Conservation (phyloP, 805 yeast genomes). For the Sugiyamaella floridensis region DNA sequence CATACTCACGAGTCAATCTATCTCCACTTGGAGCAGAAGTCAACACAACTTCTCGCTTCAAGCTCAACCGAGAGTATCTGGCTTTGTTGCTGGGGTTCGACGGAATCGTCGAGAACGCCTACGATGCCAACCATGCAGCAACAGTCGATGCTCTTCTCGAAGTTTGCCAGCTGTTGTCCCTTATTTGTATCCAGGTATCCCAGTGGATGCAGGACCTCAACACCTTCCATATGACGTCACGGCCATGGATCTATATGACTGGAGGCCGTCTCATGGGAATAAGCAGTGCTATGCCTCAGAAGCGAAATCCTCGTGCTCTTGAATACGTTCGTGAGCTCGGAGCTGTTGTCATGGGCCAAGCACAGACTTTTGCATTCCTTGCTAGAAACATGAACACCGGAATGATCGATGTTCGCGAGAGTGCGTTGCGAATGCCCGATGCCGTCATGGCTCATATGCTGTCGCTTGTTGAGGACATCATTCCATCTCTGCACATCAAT, state of each 20-base stretch:
- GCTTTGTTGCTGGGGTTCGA: slow-evolving; percentile 10
- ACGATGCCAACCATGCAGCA: slow-evolving; percentile 11
- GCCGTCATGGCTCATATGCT: slow-evolving; percentile 8
- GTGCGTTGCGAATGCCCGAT: slow-evolving; percentile 8
- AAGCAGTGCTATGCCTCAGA: slow-evolving; percentile 14
- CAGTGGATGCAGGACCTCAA: slow-evolving; percentile 12
- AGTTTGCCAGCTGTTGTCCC: slow-evolving; percentile 3
- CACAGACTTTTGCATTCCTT: slow-evolving; percentile 3
- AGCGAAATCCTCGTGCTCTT: slow-evolving; percentile 9
- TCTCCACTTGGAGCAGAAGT: slow-evolving; percentile 12
- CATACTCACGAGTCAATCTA: slow-evolving; percentile 5
- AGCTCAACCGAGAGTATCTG: slow-evolving; percentile 6
- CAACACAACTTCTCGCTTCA: slow-evolving; percentile 9
- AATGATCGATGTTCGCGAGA: slow-evolving; percentile 9
- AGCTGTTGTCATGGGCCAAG: slow-evolving; percentile 8
- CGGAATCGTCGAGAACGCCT: slow-evolving; percentile 11
- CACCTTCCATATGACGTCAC: slow-evolving; percentile 11
- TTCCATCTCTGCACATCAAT: slow-evolving; percentile 4
- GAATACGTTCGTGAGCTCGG: slow-evolving; percentile 11
- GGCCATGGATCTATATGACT: slow-evolving; percentile 10
- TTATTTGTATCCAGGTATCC: slow-evolving; percentile 9
- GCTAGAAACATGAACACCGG: slow-evolving; percentile 9
- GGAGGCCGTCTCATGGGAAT: slow-evolving; percentile 11
- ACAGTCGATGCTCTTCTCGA: slow-evolving; percentile 11
- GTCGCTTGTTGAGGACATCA: slow-evolving; percentile 4